Percentiles rank a stretch among this genome's conserved stretches.
Evolutionary conservation across 148 eudicot species (phyloP).

Genomic region (Fallopia convolvulus): DNA sequence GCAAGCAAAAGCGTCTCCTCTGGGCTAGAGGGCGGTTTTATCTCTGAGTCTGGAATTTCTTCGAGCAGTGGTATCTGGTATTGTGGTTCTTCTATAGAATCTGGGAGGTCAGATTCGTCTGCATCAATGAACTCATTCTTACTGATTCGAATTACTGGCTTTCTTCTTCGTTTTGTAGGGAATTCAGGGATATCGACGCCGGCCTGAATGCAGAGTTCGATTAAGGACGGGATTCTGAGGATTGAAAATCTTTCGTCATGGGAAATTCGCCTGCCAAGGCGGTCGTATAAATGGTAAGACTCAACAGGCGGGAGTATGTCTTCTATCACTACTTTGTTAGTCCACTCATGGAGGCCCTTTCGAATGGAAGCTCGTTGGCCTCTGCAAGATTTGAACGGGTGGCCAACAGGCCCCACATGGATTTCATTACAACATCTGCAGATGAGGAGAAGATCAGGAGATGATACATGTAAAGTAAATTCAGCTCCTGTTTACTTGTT

Average conservation of each 20-base stretch:
- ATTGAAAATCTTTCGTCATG: conserved; percentile 82
- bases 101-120: conserved; percentile 84
- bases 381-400: conserved; percentile 85
- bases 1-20: conserved; percentile 61
- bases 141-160: conserved; percentile 62
- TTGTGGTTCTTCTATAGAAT: conserved; percentile 40
- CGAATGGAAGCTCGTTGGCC: conserved; percentile 58
- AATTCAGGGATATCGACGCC: conserved; percentile 72
- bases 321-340: conserved; percentile 42
- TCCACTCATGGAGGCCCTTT: conserved; percentile 78
- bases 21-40: conserved; percentile 40
- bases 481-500: background rate
- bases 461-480: background rate
- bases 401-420: conserved; percentile 85
- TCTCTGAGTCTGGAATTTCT: conserved; percentile 43
- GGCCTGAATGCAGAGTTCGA: conserved; percentile 95
- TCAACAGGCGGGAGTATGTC: conserved; percentile 71
- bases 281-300: conserved; percentile 77
- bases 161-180: conserved; percentile 83
- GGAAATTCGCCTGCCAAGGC: conserved; percentile 68
- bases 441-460: conserved; percentile 12
- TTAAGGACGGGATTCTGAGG: conserved; percentile 78
- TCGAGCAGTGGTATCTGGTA: conserved; percentile 37
- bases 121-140: conserved; percentile 88
- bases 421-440: conserved; percentile 87